Percentiles rank a stretch among this genome's conserved stretches.
phyloP scores from a whole-genome alignment of 495 filamentous ascomycete species.

The Stereocaulon alpinum region DNA sequence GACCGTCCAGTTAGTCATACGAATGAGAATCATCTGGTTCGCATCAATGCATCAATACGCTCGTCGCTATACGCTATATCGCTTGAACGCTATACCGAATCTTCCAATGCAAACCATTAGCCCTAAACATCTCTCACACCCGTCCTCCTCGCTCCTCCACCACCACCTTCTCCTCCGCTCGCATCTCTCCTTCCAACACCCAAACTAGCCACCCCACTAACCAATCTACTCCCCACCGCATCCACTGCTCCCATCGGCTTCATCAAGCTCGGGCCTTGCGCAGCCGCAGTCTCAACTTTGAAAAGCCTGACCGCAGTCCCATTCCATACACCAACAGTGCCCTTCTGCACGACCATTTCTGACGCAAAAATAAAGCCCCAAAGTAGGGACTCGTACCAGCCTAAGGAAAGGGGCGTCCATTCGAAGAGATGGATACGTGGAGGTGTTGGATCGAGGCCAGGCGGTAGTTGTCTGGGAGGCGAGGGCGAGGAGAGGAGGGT shows the following conservation, averaged over 20 bases:
- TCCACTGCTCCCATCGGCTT: conserved; percentile 88
- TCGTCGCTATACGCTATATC: too few relatives aligned
- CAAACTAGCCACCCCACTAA: conserved; percentile 43
- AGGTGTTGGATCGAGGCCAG: conserved; percentile 56
- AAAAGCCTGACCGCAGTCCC: conserved; percentile 81
- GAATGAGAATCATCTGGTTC: too few relatives aligned
- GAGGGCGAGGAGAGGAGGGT: conserved; percentile 56
- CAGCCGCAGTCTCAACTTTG: conserved; percentile 73
- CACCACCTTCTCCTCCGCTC: neutral
- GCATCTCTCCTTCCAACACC: conserved; percentile 8
- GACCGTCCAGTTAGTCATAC: too few relatives aligned
- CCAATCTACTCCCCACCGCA: conserved; percentile 86
- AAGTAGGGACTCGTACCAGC: conserved; percentile 91
- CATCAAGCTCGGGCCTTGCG: conserved; percentile 68
- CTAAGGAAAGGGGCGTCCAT: conserved; percentile 84
- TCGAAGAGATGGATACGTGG: conserved; percentile 82
- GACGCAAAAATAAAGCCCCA: conserved; percentile 92
- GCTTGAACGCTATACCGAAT: too few relatives aligned
- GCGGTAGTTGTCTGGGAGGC: conserved; percentile 38
- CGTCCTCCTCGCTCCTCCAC: neutral
- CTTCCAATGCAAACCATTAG: too few relatives aligned
- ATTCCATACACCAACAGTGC: conserved; percentile 93
- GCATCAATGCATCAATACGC: too few relatives aligned
- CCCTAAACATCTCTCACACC: conserved; percentile 10
- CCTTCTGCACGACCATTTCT: conserved; percentile 75